Evolutionary conservation across 2,329 filamentous ascomycete species (phyloP), one percentile per base, ranked within the genome.

Genomic region (Emergomyces orientalis): DNA sequence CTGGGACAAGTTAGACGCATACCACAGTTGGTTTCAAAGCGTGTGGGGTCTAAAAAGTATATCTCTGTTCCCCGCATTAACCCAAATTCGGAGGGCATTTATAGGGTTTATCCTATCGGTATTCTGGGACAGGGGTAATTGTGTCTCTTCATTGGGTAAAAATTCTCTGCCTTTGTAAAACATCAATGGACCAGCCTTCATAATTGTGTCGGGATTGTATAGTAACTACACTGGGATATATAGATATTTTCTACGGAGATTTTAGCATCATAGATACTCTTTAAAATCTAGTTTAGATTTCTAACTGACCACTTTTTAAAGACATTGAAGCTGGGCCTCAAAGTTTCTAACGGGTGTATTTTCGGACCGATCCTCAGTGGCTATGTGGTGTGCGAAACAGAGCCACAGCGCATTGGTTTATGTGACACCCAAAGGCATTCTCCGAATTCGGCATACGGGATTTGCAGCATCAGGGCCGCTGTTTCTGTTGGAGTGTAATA

Each of bases 1-100:
- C 67, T 82, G 55, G 60, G 57, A 37, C 76, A 78, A 63, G 72
- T 80, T 27, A 78, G 83, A 64, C 78, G 68, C 67, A 71, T 76
- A 63, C 84, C 84, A 43, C 27, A 8, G 34, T 32, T 61, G 14
- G 45, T 54, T 52, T 32, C 45, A 7, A 22, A 32, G 25, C 25
- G 2, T 37, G 49, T 55, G 19, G 27, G 8, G 47, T 22, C 34
- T 19, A 61, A 45, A 30, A 43, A 61, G 45, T 51, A 49, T 51
- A 22, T 3, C n/a, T 14, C 27, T 13, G 58, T 60, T n/a, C 43
- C 58, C 17, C 4, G 3, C 5, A 34, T 51, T 27, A 37, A 17
- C 13, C 58, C 58, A 25, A 51, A 60, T 37, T 27, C 43, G 32
- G 30, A 34, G 19, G 55, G 32, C 14, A 60, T 60, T 51, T 30